These are phyloP conservation scores for Corymbia citriodora DNA, from an alignment of 441 rosid genomes.

Conservation along the genomic window DNA sequence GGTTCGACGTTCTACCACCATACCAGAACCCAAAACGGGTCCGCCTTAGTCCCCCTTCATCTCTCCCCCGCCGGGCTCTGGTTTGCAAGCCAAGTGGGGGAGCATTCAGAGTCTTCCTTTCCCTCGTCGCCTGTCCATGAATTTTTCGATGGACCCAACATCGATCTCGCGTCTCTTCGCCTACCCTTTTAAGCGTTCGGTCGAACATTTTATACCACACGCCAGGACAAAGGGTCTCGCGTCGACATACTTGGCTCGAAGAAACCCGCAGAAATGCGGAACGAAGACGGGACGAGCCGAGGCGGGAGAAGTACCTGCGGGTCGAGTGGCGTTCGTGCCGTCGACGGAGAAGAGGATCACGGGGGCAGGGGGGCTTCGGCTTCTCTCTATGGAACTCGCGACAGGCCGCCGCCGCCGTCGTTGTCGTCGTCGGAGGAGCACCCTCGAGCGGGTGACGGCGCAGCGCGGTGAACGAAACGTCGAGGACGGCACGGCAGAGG, in stretches of 20 bases:
- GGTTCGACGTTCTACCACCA: not conserved
- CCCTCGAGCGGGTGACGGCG: not conserved
- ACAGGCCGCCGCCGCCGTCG: constrained; percentile 26
- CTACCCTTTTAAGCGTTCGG: not conserved
- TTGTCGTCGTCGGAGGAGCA: constrained; percentile 21
- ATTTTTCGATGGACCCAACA: not conserved
- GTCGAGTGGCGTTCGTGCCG: not conserved
- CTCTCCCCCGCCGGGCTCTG: not conserved
- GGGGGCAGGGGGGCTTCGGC: not conserved
- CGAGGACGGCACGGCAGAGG: not conserved
- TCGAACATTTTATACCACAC: not conserved
- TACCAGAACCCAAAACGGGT: not conserved
- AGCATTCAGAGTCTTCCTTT: not conserved
- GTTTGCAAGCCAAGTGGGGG: not conserved
- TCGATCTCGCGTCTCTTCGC: not conserved
- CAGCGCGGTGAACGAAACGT: not conserved
- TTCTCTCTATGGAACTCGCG: not conserved
- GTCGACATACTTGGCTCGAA: not conserved
- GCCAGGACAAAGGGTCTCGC: not conserved
- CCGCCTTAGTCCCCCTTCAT: not conserved
- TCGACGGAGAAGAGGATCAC: not conserved
- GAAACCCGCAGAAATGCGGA: not conserved
- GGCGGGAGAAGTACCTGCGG: not conserved
- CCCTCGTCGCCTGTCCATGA: not conserved
- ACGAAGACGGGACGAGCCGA: not conserved